phyloP scores from a whole-genome alignment of 805 yeast species.

The Metschnikowia anglica region DNA sequence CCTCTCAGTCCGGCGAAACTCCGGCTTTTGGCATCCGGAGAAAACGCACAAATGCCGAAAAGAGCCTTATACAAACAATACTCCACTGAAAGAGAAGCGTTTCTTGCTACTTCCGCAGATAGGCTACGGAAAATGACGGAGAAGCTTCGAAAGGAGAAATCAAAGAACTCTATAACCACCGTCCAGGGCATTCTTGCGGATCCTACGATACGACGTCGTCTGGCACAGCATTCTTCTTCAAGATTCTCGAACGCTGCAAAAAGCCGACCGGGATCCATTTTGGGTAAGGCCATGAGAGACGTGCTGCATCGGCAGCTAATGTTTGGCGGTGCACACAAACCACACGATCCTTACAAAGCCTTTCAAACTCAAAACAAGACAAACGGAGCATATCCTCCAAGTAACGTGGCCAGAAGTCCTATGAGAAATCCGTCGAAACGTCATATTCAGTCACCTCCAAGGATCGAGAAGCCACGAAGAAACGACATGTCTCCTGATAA shows the following conservation, averaged over 20 bases:
- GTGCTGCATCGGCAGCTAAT: constrained; percentile 34
- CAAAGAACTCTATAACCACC: constrained; percentile 39
- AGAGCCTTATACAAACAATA: constrained; percentile 42
- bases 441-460: background rate
- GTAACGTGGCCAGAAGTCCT: background rate
- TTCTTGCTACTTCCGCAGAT: constrained; percentile 44
- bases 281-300: constrained; percentile 38
- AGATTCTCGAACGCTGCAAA: background rate
- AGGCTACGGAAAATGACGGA: constrained; percentile 45
- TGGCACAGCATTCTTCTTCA: background rate
- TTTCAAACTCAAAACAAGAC: constrained; percentile 4
- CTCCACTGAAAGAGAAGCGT: constrained; percentile 40
- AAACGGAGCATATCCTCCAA: background rate
- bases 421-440: background rate
- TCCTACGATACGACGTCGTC: constrained; percentile 19
- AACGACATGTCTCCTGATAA: background rate
- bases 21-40: constrained; percentile 5
- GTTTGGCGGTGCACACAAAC: constrained; percentile 22
- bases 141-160: constrained; percentile 38
- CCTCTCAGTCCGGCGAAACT: constrained; percentile 26
- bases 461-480: background rate
- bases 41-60: constrained; percentile 28
- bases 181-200: constrained; percentile 17
- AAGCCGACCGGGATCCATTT: constrained; percentile 25
- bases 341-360: constrained; percentile 14